Base-by-base conservation (phyloP, 2,329 filamentous ascomycete genomes). In the Aureobasidium namibiae region DNA sequence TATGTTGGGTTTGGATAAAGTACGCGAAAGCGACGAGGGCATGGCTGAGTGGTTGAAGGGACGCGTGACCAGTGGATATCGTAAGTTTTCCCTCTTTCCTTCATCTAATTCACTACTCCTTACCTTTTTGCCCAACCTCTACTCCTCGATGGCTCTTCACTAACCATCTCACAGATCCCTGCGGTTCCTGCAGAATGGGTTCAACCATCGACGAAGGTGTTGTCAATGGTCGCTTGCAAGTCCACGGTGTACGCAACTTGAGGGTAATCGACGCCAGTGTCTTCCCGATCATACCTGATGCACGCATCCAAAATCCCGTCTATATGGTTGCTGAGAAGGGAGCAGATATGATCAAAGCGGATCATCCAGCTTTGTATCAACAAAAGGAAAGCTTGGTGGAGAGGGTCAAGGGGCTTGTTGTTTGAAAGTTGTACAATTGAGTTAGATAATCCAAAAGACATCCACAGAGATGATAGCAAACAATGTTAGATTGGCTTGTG, bases 291-390 rank as follows among this genome's bases (percentile, higher is more conserved):
- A 62, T 60, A 16, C 68, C 81, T 67, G 61, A 82, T 75, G 74
- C 81, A 72, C 76, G 81, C 1, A 83, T 83, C 49, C 82, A 85
- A 67, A 83, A 82, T 60, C 76, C 79, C 2, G 81, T 85, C 2
- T 86, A 85, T 63, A 82, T 81, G 77, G 67, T 84, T 60, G 82
- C 73, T 4, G 82, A 86, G 67, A 85, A 80, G 72, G 69, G 71
- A 21, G 77, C 77, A 26, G 77, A 80, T 66, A 66, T 75, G 56
- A 79, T 80, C 67, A 78, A 67, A 67, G 8, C 71, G 9, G 70
- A 70, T 9, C 70, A 78, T 61, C 67, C 67, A 7, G 69, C 74
- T 26, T 44, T 68, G 16, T 67, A 67, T 10, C 29, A 34, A 7
- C 4, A 16, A 1, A 49, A 23, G 10, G 11, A 34, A 7, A 21